phyloP scores from a whole-genome alignment of 345 rosid species.

The Citrus unshiu region DNA sequence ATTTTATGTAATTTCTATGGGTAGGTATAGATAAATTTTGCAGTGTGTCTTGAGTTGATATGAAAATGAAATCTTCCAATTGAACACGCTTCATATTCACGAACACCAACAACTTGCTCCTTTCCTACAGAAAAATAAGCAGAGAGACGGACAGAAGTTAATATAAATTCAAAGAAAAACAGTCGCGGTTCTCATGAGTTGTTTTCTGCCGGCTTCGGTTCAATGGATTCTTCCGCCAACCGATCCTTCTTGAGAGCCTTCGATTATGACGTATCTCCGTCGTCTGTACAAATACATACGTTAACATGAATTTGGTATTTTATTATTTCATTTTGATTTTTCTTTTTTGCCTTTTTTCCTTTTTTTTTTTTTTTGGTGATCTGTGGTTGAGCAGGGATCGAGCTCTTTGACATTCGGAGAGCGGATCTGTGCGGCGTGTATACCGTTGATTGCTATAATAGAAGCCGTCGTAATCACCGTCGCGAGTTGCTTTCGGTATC shows the following conservation, averaged over 20 bases:
- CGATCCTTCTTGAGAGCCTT: neutral
- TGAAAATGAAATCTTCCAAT: too few relatives aligned
- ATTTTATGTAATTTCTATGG: too few relatives aligned
- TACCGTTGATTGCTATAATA: constrained; percentile 50
- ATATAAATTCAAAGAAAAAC: too few relatives aligned
- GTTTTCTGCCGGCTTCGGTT: too few relatives aligned
- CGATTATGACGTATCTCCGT: neutral
- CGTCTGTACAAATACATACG: neutral
- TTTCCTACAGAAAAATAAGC: too few relatives aligned
- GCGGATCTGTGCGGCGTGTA: constrained; percentile 54
- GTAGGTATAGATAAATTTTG: fast-evolving
- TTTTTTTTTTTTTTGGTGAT: neutral
- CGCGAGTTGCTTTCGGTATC: constrained; percentile 44
- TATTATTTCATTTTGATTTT: neutral
- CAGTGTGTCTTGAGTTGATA: too few relatives aligned
- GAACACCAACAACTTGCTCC: too few relatives aligned
- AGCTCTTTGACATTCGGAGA: constrained; percentile 61
- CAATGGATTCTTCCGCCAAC: neutral
- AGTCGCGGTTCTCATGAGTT: too few relatives aligned
- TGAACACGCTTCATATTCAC: too few relatives aligned
- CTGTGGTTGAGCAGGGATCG: constrained; percentile 34
- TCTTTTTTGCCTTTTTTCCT: neutral
- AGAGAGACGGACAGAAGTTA: too few relatives aligned
- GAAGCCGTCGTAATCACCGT: constrained; percentile 41
- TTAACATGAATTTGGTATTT: neutral